Percentiles rank a stretch among this genome's conserved stretches.
These are phyloP conservation scores for Rosa persica DNA, from an alignment of 306 rosid genomes.

Conservation along the genomic window DNA sequence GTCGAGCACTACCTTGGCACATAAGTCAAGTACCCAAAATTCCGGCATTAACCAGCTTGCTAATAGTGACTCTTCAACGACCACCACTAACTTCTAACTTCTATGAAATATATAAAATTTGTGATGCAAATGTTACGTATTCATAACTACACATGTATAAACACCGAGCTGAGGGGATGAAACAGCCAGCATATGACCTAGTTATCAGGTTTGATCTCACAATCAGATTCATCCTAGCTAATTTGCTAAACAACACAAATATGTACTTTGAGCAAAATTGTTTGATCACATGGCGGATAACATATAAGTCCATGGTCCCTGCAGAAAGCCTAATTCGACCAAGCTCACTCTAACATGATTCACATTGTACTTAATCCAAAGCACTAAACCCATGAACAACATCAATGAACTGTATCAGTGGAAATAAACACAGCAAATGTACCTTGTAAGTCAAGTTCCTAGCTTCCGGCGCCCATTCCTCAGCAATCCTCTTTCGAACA, in stretches of 20 bases:
- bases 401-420: not conserved
- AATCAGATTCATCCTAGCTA: not conserved
- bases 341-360: not conserved
- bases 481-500: slow-evolving; percentile 58
- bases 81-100: not conserved
- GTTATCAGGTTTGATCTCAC: too few species aligned
- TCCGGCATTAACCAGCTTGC: not conserved
- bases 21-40: not conserved
- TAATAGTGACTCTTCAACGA: not conserved
- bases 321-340: not conserved
- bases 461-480: slow-evolving; percentile 80
- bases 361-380: slow-evolving; percentile 1
- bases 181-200: not conserved
- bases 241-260: not conserved
- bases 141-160: too few species aligned
- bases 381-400: not conserved
- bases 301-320: not conserved
- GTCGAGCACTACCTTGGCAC: not conserved
- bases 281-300: not conserved
- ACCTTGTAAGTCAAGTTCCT: slow-evolving; percentile 83
- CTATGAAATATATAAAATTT: not conserved
- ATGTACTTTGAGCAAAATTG: not conserved
- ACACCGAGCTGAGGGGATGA: not conserved
- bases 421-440: slow-evolving; percentile 15
- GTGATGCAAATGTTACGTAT: not conserved